Evolutionary conservation across 2,329 filamentous ascomycete genomes (phyloP), one percentile per base, ranked within the genome.

Genomic region (Penicillium sp.): DNA sequence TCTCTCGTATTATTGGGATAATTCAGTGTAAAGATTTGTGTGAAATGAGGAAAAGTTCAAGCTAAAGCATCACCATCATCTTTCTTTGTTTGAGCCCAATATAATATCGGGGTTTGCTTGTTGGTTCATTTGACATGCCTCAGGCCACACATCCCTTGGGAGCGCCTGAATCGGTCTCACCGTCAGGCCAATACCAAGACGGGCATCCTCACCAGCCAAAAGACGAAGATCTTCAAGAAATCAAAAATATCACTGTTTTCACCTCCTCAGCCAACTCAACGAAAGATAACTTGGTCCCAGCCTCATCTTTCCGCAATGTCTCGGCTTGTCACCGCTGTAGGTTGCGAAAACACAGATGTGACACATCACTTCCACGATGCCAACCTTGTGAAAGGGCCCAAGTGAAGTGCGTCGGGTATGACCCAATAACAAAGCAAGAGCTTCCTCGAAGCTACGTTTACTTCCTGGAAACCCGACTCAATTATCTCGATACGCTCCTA

Each of bases 361-460:
- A 96, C 76, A 90, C 95, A 80, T 87, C 87, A 64, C 79, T 96
- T 60, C 91, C 91, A 8, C 90, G 88, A 69, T 96, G 91, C 74
- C 86, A 88, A 21, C 90, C 89, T 65, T 96, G 91, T 77, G 90
- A 90, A 71, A 95, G 95, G 78, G 90, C 89, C n/a, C 82, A 83
- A 57, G 88, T 92, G 37, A 86, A 88, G 63, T 96, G 91, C 73
- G 90, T 95, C 37, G 91, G 91, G 58, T 96, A 95, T 73, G 91
- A 96, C 71, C 91, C 91, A 46, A 93, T 95, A 71, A 93, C 90
- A n/a, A 95, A 95, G 79, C 86, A 89, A 71, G 90, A 95, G 75
- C 93, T 96, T 55, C 91, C 91, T 43, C 83, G 90, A 75, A 84
- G 81, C 73, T 96, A 95, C 77, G 90, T 96, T 46, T 93, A 88